A percentile compares a stretch with the other conserved stretches of the same genome.
These are phyloP conservation scores for Neurospora sp. DNA, from an alignment of 2,329 filamentous ascomycete species.

Conservation along the genomic window DNA sequence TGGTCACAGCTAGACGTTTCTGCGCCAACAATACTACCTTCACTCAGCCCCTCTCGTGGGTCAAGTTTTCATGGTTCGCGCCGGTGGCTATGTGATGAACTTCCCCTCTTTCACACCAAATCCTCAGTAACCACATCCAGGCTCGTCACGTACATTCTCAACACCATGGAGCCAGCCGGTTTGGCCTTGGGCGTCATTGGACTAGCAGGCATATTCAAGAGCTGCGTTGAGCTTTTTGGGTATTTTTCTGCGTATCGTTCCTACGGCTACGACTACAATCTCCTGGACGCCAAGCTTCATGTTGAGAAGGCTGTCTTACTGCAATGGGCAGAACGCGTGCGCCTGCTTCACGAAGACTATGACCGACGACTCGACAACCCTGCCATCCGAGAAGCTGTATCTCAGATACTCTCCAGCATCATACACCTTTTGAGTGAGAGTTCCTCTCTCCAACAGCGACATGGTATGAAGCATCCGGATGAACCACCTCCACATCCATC, in stretches of 20 bases:
- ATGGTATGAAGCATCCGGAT: background rate
- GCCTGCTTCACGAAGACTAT: slow-evolving; percentile 8
- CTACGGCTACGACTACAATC: slow-evolving; percentile 9
- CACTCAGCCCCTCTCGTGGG: background rate
- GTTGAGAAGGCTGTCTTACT: slow-evolving; percentile 16
- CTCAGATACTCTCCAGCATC: slow-evolving; percentile 5
- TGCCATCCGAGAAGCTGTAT: background rate
- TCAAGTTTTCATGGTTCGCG: background rate
- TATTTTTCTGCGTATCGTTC: background rate
- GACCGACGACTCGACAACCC: slow-evolving; percentile 11
- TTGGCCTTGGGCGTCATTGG: background rate
- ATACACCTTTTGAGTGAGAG: slow-evolving; percentile 1
- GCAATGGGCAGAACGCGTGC: slow-evolving; percentile 14
- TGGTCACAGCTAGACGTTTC: background rate
- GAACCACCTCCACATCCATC: background rate
- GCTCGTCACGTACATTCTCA: background rate
- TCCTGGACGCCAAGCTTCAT: slow-evolving; percentile 16
- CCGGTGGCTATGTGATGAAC: background rate
- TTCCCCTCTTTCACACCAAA: background rate
- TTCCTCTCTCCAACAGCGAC: slow-evolving; percentile 4
- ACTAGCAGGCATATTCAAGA: background rate
- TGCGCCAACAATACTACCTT: background rate
- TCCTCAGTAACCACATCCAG: background rate
- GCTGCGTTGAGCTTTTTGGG: background rate
- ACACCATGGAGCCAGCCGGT: background rate